These are phyloP conservation scores for Patellaria atrata DNA, from an alignment of 495 filamentous ascomycete genomes.

Conservation along the genomic window DNA sequence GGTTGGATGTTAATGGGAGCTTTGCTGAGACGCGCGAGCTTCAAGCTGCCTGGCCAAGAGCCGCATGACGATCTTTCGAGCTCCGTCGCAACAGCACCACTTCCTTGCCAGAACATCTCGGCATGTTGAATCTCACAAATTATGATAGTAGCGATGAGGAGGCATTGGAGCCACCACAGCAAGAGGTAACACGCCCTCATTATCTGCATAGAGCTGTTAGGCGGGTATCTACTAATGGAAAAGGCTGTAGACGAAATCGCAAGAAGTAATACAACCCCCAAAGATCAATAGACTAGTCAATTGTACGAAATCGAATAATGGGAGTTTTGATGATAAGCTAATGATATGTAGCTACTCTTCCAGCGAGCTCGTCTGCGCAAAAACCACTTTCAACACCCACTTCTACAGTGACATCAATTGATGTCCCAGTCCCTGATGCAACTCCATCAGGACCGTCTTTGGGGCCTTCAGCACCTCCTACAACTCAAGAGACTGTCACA, in stretches of 20 bases:
- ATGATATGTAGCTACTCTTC: background rate
- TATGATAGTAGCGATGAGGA: slow-evolving; percentile 21
- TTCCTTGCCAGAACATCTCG: too few relatives aligned
- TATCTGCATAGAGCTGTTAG: background rate
- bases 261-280: background rate
- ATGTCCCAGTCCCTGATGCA: background rate
- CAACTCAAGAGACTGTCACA: slow-evolving; percentile 11
- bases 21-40: too few relatives aligned
- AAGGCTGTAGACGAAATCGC: slow-evolving; percentile 4
- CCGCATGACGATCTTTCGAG: too few relatives aligned
- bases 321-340: background rate
- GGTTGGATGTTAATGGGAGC: too few relatives aligned
- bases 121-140: too few relatives aligned
- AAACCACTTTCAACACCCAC: slow-evolving; percentile 1
- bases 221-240: slow-evolving; percentile 22
- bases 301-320: background rate
- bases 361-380: background rate
- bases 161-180: slow-evolving; percentile 1
- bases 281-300: background rate
- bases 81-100: too few relatives aligned
- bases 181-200: slow-evolving; percentile 8
- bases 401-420: slow-evolving; percentile 1
- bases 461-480: slow-evolving; percentile 29
- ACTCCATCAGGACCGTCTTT: slow-evolving; percentile 30
- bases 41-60: too few relatives aligned